Base-by-base conservation (phyloP, 202 grass and related monocot genomes). In the Setaria italica region DNA sequence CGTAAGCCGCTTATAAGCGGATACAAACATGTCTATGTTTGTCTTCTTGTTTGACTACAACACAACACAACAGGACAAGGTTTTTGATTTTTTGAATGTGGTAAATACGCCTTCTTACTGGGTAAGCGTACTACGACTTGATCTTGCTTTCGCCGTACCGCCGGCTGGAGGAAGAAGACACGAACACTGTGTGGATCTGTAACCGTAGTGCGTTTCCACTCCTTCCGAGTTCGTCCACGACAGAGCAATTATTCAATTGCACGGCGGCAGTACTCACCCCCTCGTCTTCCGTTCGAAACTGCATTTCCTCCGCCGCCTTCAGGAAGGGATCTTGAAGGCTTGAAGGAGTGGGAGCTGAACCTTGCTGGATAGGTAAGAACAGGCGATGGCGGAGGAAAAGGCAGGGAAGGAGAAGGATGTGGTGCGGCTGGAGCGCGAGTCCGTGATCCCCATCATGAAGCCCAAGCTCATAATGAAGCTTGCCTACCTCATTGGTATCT, bases 391-490 rank as follows among this genome's bases (percentile, higher is more conserved):
- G 64, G 74, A 79, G 20, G 62, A 33, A 43, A 75, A 76, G 77
- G 41, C 25, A 84, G 85, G 58, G 79, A 86, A 50, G 53, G 85
- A 87, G 66, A 91, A 84, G 70, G 94, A 96, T 14, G 82, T 86
- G 59, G 81, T 96, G 80, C 82, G 89, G 55, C 86, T 96, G 78
- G 91, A 91, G 87, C 87, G 89, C 30, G 94, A 96, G 57, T 93
- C 91, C 11, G 91, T 90, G 69, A 96, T 96, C 79, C 89, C 94
- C 29, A 62, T 96, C 77, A 85, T 96, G 58, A 96, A 96, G 46
- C 94, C 91, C 82, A 93, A 96, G 85, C 91, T 96, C 79, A 88
- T 88, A 82, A 96, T 96, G 87, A 96, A 96, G 87, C 94, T 96
- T 76, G 91, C 94, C 17, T 91, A 96, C 80, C 94, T 96, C 64